phyloP scores from a whole-genome alignment of 768 basidiomycete species.

The Xerocomellus amylosporus region DNA sequence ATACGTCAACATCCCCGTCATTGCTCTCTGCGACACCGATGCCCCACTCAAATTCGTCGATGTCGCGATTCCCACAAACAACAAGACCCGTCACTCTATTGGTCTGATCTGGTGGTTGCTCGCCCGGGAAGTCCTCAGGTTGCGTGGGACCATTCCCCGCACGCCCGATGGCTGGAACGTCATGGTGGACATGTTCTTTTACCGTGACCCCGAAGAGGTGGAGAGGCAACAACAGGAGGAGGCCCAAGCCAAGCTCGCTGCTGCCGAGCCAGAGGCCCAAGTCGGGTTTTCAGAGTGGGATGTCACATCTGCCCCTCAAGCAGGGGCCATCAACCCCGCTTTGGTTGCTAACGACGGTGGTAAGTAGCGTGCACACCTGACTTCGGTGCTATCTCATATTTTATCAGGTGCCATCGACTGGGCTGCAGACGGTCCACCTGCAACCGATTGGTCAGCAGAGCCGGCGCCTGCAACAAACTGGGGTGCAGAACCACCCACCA shows the following conservation, averaged over 20 bases:
- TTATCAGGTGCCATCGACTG: slow-evolving; percentile 73
- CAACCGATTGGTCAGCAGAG: slow-evolving; percentile 88
- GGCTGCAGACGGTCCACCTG: slow-evolving; percentile 58
- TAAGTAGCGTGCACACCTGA: slow-evolving; percentile 21
- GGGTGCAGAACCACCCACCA: slow-evolving; percentile 32
- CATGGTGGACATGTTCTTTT: slow-evolving; percentile 99
- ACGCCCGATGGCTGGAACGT: slow-evolving; percentile 93
- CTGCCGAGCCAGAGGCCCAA: slow-evolving; percentile 57
- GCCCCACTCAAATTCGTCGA: slow-evolving; percentile 97
- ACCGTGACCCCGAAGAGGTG: slow-evolving; percentile 98
- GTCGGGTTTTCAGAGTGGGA: slow-evolving; percentile 68
- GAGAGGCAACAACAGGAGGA: slow-evolving; percentile 97
- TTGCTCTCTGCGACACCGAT: slow-evolving; percentile 98
- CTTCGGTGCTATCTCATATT: slow-evolving; percentile 1
- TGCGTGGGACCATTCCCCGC: slow-evolving; percentile 91
- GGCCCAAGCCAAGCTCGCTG: slow-evolving; percentile 73
- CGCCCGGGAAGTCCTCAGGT: slow-evolving; percentile 93
- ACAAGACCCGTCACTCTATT: slow-evolving; percentile 97
- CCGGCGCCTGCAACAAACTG: slow-evolving; percentile 48
- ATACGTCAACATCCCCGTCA: slow-evolving; percentile 99
- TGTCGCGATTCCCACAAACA: slow-evolving; percentile 98
- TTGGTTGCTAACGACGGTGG: slow-evolving; percentile 64
- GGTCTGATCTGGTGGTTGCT: slow-evolving; percentile 98
- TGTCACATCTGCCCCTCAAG: slow-evolving; percentile 60
- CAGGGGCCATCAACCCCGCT: slow-evolving; percentile 74